phyloP scores from a whole-genome alignment of 2,329 filamentous ascomycete genomes.

The Periconia macrospinosa region DNA sequence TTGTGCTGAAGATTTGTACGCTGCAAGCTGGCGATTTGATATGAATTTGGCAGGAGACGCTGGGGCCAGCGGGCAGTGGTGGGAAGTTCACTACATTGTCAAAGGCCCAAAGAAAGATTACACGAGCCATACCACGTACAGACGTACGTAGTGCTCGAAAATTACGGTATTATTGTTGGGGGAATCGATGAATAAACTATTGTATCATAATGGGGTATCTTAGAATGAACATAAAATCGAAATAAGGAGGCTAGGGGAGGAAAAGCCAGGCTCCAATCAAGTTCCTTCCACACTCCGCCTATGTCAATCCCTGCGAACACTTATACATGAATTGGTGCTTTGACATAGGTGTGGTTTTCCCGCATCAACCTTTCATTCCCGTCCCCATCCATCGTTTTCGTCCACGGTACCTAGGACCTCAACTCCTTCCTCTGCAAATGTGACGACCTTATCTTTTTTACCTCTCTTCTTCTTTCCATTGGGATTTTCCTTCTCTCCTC shows the following conservation, averaged over 20 bases:
- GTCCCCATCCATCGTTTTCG: conserved; percentile 20
- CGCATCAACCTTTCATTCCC: neutral
- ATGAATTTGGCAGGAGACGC: conserved; percentile 39
- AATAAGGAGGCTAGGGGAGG: too few species aligned
- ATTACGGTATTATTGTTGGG: too few species aligned
- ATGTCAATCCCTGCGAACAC: too few species aligned
- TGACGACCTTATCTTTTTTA: conserved; percentile 25
- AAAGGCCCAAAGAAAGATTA: conserved; percentile 47
- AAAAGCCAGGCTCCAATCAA: too few species aligned
- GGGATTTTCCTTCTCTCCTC: conserved; percentile 18
- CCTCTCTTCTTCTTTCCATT: conserved; percentile 36
- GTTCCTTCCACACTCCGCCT: too few species aligned
- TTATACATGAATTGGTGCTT: too few species aligned
- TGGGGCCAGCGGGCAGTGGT: conserved; percentile 22
- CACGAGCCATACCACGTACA: conserved; percentile 40
- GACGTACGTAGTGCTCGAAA: too few species aligned
- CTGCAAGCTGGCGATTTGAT: conserved; percentile 68
- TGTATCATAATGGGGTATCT: too few species aligned
- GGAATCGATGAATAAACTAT: too few species aligned
- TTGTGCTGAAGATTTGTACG: conserved; percentile 72
- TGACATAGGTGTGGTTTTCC: neutral
- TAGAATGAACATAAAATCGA: too few species aligned
- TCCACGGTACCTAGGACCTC: conserved; percentile 32
- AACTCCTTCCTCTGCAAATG: conserved; percentile 30
- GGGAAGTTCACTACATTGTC: conserved; percentile 44